Evolutionary conservation across 495 filamentous ascomycete genomes (phyloP), one percentile per base, ranked within the genome.

Genomic region (Aspergillus saccharolyticus): DNA sequence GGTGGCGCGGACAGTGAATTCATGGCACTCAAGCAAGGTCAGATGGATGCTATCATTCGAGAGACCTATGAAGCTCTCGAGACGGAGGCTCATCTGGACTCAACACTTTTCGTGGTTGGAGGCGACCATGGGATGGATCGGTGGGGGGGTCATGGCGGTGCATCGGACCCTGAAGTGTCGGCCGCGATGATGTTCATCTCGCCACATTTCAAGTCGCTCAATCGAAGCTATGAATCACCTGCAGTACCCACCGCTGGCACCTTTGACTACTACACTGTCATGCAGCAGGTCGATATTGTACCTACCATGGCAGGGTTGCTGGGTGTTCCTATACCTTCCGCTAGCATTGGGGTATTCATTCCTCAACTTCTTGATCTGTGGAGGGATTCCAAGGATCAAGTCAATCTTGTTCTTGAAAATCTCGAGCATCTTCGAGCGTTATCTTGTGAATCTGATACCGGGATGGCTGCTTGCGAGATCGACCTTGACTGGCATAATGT

Each of bases 51-150:
- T n/a, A 22, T 48, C 4, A 21, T 48, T 48, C 6, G 12, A 22
- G 45, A 17, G 12, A 48, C 21, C 4, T 48, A 19, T 3, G 4
- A 48, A 17, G 45, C 45, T 22, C 19, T 48, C 9, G 19, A 17
- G 18, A n/a, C 1, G 8, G 45, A 19, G 18, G 45, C 45, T 4
- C 45, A 48, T 48, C 45, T 48, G 24, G 21, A 17, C 45, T 48
- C 45, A 7, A 48, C 45, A 19, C 12, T 48, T 19, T 48, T 48
- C 18, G 45, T 48, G 16, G 16, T 48, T 4, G 16, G 15, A 12
- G 45, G 45, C 16, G 45, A 48, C 19, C 45, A 48, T 48, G 45
- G 45, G 12, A 48, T 48, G 45, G 24, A 48, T 22, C 18, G 24
- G 45, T 14, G 24, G 19, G 45, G 45, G 12, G 24, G 24, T 21